Evolutionary conservation across 2,329 filamentous ascomycete genomes (phyloP).

Genomic region (Juglanconis oblonga): DNA sequence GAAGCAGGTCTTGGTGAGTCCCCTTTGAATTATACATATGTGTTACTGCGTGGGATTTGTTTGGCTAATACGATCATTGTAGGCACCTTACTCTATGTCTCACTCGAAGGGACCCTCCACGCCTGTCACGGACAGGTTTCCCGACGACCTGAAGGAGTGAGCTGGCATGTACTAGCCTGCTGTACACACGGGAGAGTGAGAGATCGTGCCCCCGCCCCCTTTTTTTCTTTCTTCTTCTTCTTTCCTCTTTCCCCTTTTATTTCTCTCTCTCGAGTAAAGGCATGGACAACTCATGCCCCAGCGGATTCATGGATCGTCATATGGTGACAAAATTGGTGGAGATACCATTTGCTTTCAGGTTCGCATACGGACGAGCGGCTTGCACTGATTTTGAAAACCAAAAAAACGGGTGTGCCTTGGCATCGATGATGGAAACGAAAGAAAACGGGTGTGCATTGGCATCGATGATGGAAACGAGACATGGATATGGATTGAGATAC

Average conservation of each 20-base stretch:
- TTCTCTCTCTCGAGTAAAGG: not conserved
- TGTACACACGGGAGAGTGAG: not conserved
- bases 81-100: conserved; percentile 74
- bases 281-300: too few species aligned
- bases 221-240: too few species aligned
- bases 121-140: conserved; percentile 44
- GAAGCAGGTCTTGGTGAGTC: conserved; percentile 84
- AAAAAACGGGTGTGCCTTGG: not conserved
- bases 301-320: not conserved
- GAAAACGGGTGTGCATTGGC: not conserved
- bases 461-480: not conserved
- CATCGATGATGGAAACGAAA: not conserved
- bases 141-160: conserved; percentile 24
- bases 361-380: not conserved
- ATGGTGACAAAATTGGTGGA: not conserved
- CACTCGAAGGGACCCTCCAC: conserved; percentile 61
- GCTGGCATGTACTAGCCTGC: not conserved
- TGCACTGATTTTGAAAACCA: not conserved
- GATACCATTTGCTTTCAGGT: not conserved
- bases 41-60: not conserved
- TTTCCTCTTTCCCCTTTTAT: not conserved
- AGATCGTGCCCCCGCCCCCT: too few species aligned
- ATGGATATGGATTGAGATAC: not conserved
- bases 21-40: not conserved
- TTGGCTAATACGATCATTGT: conserved; percentile 17